Evolutionary conservation across 2,329 filamentous ascomycete species (phyloP).

Genomic region (Aspergillus sp.): DNA sequence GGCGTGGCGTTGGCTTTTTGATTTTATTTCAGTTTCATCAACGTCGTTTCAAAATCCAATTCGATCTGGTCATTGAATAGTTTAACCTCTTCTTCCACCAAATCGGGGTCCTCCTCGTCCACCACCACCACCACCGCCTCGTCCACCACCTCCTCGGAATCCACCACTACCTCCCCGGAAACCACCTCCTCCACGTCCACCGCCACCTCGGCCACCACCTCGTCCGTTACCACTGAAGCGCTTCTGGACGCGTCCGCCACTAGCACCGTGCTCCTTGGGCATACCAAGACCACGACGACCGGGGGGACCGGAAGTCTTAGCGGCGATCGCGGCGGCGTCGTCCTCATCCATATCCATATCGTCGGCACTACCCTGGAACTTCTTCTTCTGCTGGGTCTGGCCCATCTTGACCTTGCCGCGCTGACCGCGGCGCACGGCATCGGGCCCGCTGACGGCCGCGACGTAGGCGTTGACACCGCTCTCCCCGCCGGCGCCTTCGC

Average conservation of each 20-base stretch:
- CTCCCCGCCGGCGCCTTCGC: constrained; percentile 32
- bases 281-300: constrained; percentile 27
- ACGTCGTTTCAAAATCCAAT: neutral
- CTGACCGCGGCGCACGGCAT: constrained; percentile 58
- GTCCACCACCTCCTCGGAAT: neutral
- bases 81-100: neutral
- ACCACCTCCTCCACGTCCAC: neutral
- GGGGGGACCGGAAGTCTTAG: neutral
- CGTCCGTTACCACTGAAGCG: constrained; percentile 16
- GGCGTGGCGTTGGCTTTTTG: neutral
- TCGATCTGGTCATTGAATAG: no score
- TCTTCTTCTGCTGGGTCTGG: constrained; percentile 39
- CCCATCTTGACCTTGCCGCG: constrained; percentile 62
- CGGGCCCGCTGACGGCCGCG: constrained; percentile 59
- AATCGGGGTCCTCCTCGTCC: neutral
- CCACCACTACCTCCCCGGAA: neutral
- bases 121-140: neutral
- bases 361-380: constrained; percentile 37
- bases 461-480: constrained; percentile 60
- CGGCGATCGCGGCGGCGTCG: constrained; percentile 12
- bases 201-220: constrained; percentile 8
- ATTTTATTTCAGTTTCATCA: neutral
- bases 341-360: constrained; percentile 44
- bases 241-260: constrained; percentile 25
- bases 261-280: constrained; percentile 28